Base-by-base conservation (phyloP, 495 filamentous ascomycete species). In the Aspergillus saccharolyticus region DNA sequence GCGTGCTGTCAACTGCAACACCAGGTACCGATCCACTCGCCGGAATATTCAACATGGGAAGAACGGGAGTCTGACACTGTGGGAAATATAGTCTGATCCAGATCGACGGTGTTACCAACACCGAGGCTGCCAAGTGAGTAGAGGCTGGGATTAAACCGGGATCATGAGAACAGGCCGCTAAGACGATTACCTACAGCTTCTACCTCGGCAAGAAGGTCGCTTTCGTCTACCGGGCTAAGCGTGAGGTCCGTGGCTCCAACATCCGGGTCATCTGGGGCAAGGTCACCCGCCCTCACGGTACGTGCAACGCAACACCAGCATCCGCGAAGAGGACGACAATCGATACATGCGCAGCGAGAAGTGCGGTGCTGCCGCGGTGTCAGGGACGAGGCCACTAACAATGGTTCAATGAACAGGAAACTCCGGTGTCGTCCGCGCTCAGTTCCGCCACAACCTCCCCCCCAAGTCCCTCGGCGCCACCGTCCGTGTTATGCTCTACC, bases 221-320 rank as follows among this genome's bases (percentile, higher is more conserved):
- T 66, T 97, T 90, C 75, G 91, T 98, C 75, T 97, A 97, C 82
- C 89, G 91, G 64, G 94, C 86, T 59, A 85, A 89, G 80, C 87
- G 83, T 78, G 91, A 96, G 81, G 80, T 92, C 66, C 89, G 90
- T 66, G 94, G 94, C 71, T 90, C 91, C 73, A 96, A 97, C 85
- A 91, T 97, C 76, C 82, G 92, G 71, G 92, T 97, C 61, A 97
- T 97, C 79, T 98, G 95, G 94, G 95, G 95, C 78, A 97, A 96
- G 83, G 85, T 97, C 69, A 96, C 91, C 69, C 83, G 90, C 68
- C 85, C 90, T 71, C 92, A 97, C 78, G 94, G 90, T 93, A 87
- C 67, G 83, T 72, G 50, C 57, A 21, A 55, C 15, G 49, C 39
- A 16, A n/a, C 24, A 16, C 17, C 16, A 9, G 14, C 21, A n/a